Conservation (phyloP, 2,329 filamentous ascomycete genomes). For the Epichloe aotearoae region DNA sequence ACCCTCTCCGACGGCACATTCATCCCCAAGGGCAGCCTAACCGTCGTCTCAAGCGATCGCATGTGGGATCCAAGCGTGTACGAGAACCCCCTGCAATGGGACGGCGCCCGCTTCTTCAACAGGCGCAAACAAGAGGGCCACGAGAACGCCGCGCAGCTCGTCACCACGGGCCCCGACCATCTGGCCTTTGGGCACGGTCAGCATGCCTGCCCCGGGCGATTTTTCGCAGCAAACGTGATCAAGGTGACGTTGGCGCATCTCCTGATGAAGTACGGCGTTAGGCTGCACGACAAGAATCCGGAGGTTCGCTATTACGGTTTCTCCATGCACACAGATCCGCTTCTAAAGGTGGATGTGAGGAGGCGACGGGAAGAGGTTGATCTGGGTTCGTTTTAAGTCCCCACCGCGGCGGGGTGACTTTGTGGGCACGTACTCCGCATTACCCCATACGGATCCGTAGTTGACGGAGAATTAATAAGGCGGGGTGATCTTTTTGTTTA, state of each 20-base stretch:
- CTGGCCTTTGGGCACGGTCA: slow-evolving; percentile 41
- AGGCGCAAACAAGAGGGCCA: slow-evolving; percentile 23
- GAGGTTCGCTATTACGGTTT: not conserved
- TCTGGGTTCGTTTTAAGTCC: not conserved
- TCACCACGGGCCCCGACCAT: slow-evolving; percentile 34
- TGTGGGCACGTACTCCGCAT: too few relatives aligned
- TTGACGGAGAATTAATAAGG: too few relatives aligned
- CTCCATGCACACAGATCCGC: not conserved
- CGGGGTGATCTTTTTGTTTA: too few relatives aligned
- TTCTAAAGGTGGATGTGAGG: not conserved
- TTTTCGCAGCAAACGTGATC: slow-evolving; percentile 39
- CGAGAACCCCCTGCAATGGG: slow-evolving; percentile 17
- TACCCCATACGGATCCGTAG: too few relatives aligned
- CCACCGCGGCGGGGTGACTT: too few relatives aligned
- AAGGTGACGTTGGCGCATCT: slow-evolving; percentile 38
- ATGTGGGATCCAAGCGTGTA: slow-evolving; percentile 1
- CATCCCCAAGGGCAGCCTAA: slow-evolving; percentile 2
- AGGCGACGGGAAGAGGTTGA: not conserved
- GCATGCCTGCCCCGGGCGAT: slow-evolving; percentile 39
- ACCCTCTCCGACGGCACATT: slow-evolving; percentile 6
- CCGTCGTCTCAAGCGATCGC: not conserved
- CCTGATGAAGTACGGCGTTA: slow-evolving; percentile 33
- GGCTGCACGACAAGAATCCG: not conserved
- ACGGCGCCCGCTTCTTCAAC: slow-evolving; percentile 32
- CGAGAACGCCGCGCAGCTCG: slow-evolving; percentile 24